phyloP scores from a whole-genome alignment of 768 basidiomycete genomes.

The Ephemerocybe angulata region DNA sequence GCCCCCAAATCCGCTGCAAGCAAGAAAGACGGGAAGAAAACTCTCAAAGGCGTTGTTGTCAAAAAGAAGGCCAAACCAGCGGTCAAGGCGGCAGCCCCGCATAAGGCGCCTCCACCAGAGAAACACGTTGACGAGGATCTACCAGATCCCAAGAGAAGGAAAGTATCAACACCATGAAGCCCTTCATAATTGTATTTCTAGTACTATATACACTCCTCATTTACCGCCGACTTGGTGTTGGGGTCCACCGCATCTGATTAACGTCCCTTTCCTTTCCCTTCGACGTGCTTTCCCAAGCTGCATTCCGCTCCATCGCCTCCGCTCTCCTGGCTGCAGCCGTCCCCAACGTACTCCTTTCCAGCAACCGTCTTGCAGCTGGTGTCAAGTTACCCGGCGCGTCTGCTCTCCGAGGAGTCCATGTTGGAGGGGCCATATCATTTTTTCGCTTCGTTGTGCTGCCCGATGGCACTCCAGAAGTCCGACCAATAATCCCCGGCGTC shows the following conservation, averaged over 20 bases:
- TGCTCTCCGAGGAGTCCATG: conserved; percentile 72
- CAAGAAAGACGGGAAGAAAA: conserved; percentile 64
- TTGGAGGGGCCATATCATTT: conserved; percentile 75
- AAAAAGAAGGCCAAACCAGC: conserved; percentile 65
- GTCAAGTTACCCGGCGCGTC: conserved; percentile 75
- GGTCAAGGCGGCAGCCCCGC: conserved; percentile 12
- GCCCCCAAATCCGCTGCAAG: conserved; percentile 31
- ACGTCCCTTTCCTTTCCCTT: conserved; percentile 58
- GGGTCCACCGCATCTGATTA: conserved; percentile 72
- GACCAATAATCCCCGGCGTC: conserved; percentile 33
- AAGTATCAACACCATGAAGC: conserved; percentile 31
- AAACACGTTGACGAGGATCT: conserved; percentile 23
- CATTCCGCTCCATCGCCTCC: conserved; percentile 59
- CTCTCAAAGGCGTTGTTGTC: conserved; percentile 74
- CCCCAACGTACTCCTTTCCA: conserved; percentile 70
- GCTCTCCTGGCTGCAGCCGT: conserved; percentile 59
- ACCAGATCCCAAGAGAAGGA: conserved; percentile 59
- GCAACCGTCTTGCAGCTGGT: conserved; percentile 75
- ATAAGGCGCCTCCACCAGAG: conserved; percentile 9
- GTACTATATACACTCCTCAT: conserved; percentile 2
- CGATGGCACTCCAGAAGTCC: conserved; percentile 27
- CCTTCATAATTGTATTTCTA: not conserved
- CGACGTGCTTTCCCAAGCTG: conserved; percentile 50
- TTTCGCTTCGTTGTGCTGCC: conserved; percentile 29
- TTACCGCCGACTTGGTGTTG: conserved; percentile 50